Evolutionary conservation across 1,284 basidiomycete species (phyloP), one percentile per base, ranked within the genome.

Genomic region (Boletus semigastroideus): DNA sequence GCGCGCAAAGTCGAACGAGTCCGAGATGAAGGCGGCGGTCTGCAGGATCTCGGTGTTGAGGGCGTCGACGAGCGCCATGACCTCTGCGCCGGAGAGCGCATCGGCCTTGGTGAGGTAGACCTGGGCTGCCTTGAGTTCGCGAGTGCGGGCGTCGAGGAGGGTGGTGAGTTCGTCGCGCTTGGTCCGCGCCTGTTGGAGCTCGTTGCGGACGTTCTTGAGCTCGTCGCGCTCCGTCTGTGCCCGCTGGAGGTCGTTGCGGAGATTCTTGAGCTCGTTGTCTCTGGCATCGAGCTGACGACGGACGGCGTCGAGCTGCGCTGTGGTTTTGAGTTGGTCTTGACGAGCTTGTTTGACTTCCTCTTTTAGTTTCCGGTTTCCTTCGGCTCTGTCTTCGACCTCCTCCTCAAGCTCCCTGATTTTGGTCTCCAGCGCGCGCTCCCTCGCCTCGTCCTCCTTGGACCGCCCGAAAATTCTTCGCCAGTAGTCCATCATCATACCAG

Each of bases 31-130:
- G 8, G 75, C 75, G 0, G 78, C 70, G 7, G 71, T 73, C 55
- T 81, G 79, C 53, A 76, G 67, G 42, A 82, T 76, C 59, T 80
- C 78, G 27, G 66, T 59, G 56, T 83, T 80, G 59, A 83, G 64
- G 2, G 59, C 65, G 42, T 77, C 70, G 49, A 83, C 59, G 54
- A 77, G 68, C 1, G 64, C 55, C 30, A 78, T 72, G 34, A 81
- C 74, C 33, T 83, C 79, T 2, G 72, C 73, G 4, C 73, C 76
- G 0, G 79, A 74, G 36, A 76, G 61, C 16, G 68, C 56, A 53
- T 82, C 78, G 16, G 71, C 67, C 52, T 75, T 78, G 11, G 72
- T 71, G 59, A 80, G 66, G 66, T 74, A 80, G 31, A 66, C 61
- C 51, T 78, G 72, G 0, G 78, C 73, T 8, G 70, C 75, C 42